Percentiles rank a stretch among this genome's conserved stretches.
phyloP scores from a whole-genome alignment of 768 basidiomycete species.

The Nidularia pulvinata region DNA sequence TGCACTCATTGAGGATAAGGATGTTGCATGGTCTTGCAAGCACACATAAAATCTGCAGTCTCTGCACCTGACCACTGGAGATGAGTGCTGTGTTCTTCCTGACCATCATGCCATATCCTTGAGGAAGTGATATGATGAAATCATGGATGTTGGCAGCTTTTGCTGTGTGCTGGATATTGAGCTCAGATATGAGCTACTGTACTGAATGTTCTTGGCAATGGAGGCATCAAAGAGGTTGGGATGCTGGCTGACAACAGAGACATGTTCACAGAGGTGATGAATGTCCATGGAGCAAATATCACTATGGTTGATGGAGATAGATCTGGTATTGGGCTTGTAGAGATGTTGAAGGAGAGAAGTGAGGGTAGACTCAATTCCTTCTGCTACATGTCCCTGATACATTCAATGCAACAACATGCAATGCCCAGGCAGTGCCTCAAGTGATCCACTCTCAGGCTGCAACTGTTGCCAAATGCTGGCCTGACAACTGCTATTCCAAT shows the following conservation, averaged over 20 bases:
- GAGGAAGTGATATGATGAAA: conserved; percentile 52
- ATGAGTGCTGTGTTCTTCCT: conserved; percentile 93
- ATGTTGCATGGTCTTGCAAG: conserved; percentile 74
- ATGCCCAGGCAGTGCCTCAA: too few species aligned
- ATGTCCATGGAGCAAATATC: conserved; percentile 61
- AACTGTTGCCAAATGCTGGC: too few species aligned
- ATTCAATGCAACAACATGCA: too few species aligned
- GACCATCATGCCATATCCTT: conserved; percentile 85
- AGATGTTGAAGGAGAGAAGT: conserved; percentile 84
- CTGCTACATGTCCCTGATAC: too few species aligned
- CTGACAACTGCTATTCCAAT: too few species aligned
- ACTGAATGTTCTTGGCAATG: conserved; percentile 88
- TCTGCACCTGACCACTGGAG: conserved; percentile 94
- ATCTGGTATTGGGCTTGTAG: conserved; percentile 76
- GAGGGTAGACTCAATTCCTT: conserved; percentile 58
- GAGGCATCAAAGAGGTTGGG: conserved; percentile 89
- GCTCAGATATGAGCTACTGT: conserved; percentile 44
- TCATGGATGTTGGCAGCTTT: background rate
- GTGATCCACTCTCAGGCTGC: too few species aligned
- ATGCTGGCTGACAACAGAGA: conserved; percentile 87
- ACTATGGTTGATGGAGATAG: conserved; percentile 56
- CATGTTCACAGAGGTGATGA: conserved; percentile 77
- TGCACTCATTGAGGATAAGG: conserved; percentile 93
- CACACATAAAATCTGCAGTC: conserved; percentile 89
- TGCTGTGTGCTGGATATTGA: background rate